Percentiles rank a stretch among this genome's conserved stretches.
Evolutionary conservation across 2,329 filamentous ascomycete species (phyloP).

Genomic region (Nemania bipapillata): DNA sequence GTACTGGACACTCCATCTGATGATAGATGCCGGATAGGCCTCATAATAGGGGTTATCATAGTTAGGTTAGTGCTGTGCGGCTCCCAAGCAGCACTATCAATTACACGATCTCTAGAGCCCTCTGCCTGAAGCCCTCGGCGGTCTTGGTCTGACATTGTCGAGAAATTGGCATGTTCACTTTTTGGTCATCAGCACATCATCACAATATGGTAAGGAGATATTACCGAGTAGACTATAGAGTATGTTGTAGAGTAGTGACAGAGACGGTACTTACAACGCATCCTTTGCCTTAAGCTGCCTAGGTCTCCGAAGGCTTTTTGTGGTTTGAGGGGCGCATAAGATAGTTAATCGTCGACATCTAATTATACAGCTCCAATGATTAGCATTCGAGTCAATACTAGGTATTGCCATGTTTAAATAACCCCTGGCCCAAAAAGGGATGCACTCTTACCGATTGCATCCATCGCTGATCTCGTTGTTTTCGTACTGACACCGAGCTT

Average conservation of each 20-base stretch:
- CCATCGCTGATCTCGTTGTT: constrained; percentile 41
- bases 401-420: neutral
- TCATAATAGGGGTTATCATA: neutral
- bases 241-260: neutral
- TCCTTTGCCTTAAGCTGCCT: constrained; percentile 46
- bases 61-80: too few species aligned
- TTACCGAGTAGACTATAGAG: too few species aligned
- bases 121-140: neutral
- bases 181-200: neutral
- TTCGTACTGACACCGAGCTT: constrained; percentile 48
- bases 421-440: neutral
- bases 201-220: neutral
- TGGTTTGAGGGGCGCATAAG: constrained; percentile 46
- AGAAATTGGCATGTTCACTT: constrained; percentile 9
- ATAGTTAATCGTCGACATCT: constrained; percentile 45
- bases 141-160: neutral
- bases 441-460: constrained; percentile 47
- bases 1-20: neutral
- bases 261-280: constrained; percentile 35
- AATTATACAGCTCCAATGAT: constrained; percentile 24
- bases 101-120: neutral
- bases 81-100: neutral
- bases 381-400: neutral
- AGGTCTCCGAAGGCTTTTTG: constrained; percentile 47
- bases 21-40: neutral